Conservation (phyloP, 2,329 filamentous ascomycete genomes). For the Xylariaceae sp. region DNA sequence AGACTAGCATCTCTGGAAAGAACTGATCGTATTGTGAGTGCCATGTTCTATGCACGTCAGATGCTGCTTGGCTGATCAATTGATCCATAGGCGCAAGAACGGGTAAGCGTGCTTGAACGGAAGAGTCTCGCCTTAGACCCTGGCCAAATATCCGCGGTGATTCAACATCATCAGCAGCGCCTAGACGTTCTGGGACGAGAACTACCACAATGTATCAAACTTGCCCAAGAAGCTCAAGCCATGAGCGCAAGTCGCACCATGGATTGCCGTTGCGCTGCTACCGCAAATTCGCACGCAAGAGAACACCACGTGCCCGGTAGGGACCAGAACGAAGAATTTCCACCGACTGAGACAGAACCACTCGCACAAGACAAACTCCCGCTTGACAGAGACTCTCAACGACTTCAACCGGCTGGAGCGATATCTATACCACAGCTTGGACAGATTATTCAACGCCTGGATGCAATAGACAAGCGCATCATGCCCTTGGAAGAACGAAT, state of each 20-base stretch:
- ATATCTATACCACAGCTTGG: slow-evolving; percentile 2
- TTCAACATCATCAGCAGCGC: slow-evolving; percentile 19
- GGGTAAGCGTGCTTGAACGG: slow-evolving; percentile 11
- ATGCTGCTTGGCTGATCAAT: slow-evolving; percentile 3
- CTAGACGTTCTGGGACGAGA: slow-evolving; percentile 15
- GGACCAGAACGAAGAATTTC: slow-evolving; percentile 1
- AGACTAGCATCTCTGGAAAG: slow-evolving; percentile 11
- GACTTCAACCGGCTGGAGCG: background rate
- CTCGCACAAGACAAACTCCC: slow-evolving; percentile 1
- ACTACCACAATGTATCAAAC: slow-evolving; percentile 13
- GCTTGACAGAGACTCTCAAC: background rate
- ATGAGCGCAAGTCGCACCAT: slow-evolving; percentile 3
- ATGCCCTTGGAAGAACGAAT: slow-evolving; percentile 13
- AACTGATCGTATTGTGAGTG: slow-evolving; percentile 13
- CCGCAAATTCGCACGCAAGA: slow-evolving; percentile 2
- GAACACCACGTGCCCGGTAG: slow-evolving; percentile 1
- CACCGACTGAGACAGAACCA: slow-evolving; percentile 1
- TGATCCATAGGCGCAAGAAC: slow-evolving; percentile 6
- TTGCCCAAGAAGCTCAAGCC: slow-evolving; percentile 7
- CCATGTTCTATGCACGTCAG: background rate
- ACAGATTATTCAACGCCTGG: slow-evolving; percentile 10
- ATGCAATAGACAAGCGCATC: slow-evolving; percentile 13
- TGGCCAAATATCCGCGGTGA: slow-evolving; percentile 15
- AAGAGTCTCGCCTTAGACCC: slow-evolving; percentile 15
- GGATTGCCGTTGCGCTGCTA: slow-evolving; percentile 1